These are phyloP conservation scores for Monilinia fructigena DNA, from an alignment of 2,329 filamentous ascomycete species.

Conservation along the genomic window DNA sequence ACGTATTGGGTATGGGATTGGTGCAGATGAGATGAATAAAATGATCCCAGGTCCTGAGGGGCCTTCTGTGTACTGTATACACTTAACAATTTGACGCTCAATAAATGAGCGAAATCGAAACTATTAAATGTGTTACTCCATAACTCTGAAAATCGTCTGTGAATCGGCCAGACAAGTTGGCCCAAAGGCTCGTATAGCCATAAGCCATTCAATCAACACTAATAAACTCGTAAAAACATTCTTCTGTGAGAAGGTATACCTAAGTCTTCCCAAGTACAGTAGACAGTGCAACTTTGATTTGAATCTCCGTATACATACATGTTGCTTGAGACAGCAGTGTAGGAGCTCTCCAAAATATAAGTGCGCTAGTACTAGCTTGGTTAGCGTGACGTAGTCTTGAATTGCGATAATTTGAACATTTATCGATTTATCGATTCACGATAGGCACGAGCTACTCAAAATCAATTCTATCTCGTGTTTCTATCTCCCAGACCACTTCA, in stretches of 20 bases:
- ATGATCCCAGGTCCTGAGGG: slow-evolving; percentile 18
- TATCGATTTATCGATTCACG: slow-evolving; percentile 19
- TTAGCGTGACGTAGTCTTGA: slow-evolving; percentile 21
- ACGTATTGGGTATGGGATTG: slow-evolving; percentile 27
- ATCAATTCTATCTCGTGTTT: slow-evolving; percentile 15
- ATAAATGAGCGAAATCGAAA: slow-evolving; percentile 8
- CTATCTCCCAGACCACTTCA: neutral
- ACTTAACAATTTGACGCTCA: slow-evolving; percentile 16
- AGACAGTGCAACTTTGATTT: too few species aligned
- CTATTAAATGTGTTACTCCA: slow-evolving; percentile 6
- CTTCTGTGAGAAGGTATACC: too few species aligned
- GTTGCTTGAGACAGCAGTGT: neutral
- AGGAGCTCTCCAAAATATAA: neutral
- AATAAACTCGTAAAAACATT: too few species aligned
- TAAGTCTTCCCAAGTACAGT: too few species aligned
- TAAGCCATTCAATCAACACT: too few species aligned
- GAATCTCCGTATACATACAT: too few species aligned
- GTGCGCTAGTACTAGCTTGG: slow-evolving; percentile 24
- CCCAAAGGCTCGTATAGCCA: neutral
- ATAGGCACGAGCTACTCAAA: slow-evolving; percentile 6
- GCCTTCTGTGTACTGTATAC: slow-evolving; percentile 24
- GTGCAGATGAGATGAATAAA: slow-evolving; percentile 23
- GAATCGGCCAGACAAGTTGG: neutral
- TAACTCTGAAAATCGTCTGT: neutral
- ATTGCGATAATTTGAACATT: slow-evolving; percentile 25